These are phyloP conservation scores for Solanum corneliomulleri DNA, from an alignment of 257 asterid genomes.

Conservation along the genomic window DNA sequence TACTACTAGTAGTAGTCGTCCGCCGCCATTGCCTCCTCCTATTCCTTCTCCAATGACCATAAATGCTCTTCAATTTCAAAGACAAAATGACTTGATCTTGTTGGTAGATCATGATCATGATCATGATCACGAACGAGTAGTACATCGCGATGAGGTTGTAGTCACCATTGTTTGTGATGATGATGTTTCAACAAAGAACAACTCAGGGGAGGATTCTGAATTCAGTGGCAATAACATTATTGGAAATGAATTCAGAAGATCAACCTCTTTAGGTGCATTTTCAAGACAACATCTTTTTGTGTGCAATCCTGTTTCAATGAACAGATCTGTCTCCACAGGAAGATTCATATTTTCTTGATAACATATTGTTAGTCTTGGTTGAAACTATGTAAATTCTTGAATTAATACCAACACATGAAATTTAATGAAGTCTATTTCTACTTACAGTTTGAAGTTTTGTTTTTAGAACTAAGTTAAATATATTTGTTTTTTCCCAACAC, in stretches of 20 bases:
- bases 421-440: neutral
- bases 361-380: neutral
- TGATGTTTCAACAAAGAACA: neutral
- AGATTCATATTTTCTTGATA: slow-evolving; percentile 30
- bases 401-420: neutral
- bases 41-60: neutral
- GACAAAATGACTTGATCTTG: slow-evolving; percentile 27
- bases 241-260: slow-evolving; percentile 13
- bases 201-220: neutral
- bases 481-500: too few species aligned
- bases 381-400: neutral
- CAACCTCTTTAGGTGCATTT: slow-evolving; percentile 28
- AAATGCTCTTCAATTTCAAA: slow-evolving; percentile 14
- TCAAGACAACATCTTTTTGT: slow-evolving; percentile 7
- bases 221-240: neutral
- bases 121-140: slow-evolving; percentile 6
- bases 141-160: slow-evolving; percentile 6
- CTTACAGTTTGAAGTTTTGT: too few species aligned
- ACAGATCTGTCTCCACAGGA: slow-evolving; percentile 39
- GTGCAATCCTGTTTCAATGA: slow-evolving; percentile 19
- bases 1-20: slow-evolving; percentile 6
- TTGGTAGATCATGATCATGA: slow-evolving; percentile 36
- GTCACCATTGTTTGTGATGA: slow-evolving; percentile 4
- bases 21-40: slow-evolving; percentile 5
- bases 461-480: too few species aligned